Evolutionary conservation across 176 grass and related monocot genomes (phyloP).

Genomic region (Oropetium thomaeum): DNA sequence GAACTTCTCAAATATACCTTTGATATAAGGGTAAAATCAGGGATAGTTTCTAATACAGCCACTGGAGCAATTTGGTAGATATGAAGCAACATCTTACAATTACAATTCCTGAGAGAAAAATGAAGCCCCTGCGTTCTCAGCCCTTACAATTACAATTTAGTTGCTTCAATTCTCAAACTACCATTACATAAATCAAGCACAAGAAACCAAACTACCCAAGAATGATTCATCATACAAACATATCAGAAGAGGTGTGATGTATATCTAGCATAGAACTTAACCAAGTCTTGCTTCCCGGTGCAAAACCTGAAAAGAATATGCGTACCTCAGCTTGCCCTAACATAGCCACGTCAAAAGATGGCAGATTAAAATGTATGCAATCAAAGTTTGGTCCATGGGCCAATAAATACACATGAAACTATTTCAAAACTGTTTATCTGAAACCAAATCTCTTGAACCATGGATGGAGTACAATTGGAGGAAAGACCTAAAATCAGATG

Average conservation of each 20-base stretch:
- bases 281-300: conserved; percentile 69
- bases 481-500: background rate
- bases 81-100: background rate
- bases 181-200: conserved; percentile 35
- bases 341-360: background rate
- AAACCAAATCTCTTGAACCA: background rate
- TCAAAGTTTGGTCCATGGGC: background rate
- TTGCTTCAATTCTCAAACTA: conserved; percentile 1
- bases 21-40: background rate
- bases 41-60: background rate
- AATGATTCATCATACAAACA: conserved; percentile 17
- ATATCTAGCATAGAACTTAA: conserved; percentile 30
- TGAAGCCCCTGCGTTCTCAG: background rate
- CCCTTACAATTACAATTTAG: background rate
- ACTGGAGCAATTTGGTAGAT: background rate
- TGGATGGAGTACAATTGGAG: background rate
- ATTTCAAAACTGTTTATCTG: background rate
- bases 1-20: too few species aligned
- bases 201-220: background rate
- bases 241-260: background rate
- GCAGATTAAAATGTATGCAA: background rate
- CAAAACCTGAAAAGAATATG: conserved; percentile 55
- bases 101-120: background rate
- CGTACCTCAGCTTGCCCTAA: conserved; percentile 1
- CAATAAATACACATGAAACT: background rate